Percentiles rank a stretch among this genome's conserved stretches.
These are phyloP conservation scores for Ophiocordyceps camponoti-leonardi DNA, from an alignment of 2,329 filamentous ascomycete genomes.

Conservation along the genomic window DNA sequence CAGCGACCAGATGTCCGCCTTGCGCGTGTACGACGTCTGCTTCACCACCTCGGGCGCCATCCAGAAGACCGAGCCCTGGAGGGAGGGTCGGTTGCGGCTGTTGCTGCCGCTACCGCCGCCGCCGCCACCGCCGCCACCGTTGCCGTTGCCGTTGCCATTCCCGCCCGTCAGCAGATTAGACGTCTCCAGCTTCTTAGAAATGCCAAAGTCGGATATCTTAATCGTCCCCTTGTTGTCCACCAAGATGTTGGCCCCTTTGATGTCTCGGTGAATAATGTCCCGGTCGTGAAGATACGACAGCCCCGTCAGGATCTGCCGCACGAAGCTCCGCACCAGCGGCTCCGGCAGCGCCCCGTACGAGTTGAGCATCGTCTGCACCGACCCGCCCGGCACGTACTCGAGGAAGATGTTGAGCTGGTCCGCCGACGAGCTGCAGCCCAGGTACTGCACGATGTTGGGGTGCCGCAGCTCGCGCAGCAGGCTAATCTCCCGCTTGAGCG, in stretches of 20 bases:
- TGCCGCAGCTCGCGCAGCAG: constrained; percentile 88
- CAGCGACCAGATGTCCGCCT: constrained; percentile 96
- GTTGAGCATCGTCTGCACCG: constrained; percentile 95
- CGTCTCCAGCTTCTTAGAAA: constrained; percentile 93
- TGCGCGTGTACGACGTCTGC: constrained; percentile 93
- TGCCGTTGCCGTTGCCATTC: constrained; percentile 13
- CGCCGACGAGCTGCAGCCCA: constrained; percentile 82
- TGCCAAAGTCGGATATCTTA: constrained; percentile 98
- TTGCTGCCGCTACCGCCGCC: constrained; percentile 38
- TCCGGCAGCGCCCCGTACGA: constrained; percentile 93
- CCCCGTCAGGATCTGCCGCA: constrained; percentile 84
- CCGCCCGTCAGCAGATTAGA: constrained; percentile 61
- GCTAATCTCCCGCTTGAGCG: constrained; percentile 89
- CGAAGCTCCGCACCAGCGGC: constrained; percentile 87
- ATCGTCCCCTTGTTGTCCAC: constrained; percentile 98
- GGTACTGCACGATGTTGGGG: constrained; percentile 93
- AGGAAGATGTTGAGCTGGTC: constrained; percentile 98
- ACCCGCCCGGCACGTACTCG: constrained; percentile 94
- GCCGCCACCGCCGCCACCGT: not conserved
- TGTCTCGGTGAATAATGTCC: constrained; percentile 96
- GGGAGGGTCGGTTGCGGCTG: constrained; percentile 55
- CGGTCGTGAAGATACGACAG: constrained; percentile 84
- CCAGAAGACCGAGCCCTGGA: constrained; percentile 98
- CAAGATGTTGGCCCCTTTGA: constrained; percentile 97
- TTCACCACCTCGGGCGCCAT: constrained; percentile 99